Evolutionary conservation across 2,329 filamentous ascomycete genomes (phyloP), one percentile per base, ranked within the genome.

Genomic region (Penicillium sp.): DNA sequence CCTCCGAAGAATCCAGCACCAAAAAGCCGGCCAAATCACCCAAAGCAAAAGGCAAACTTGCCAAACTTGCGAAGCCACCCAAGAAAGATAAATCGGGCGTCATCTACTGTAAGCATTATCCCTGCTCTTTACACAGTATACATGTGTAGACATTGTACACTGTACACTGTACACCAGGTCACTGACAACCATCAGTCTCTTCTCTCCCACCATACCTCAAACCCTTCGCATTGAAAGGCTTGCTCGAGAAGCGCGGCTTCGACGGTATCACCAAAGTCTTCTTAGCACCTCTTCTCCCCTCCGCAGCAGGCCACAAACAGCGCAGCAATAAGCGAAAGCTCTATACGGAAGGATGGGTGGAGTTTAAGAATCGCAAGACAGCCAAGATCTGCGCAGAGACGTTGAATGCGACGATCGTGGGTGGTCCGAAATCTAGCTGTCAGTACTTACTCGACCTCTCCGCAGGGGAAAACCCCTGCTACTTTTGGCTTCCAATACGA

Each of bases 141-240:
- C 19, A 22, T 22, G 19, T 22, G 19, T 22, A 5, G 19, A 22
- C 19, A 22, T 22, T 22, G 13, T n/a, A n/a, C n/a, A n/a, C n/a
- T n/a, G n/a, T n/a, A n/a, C n/a, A n/a, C n/a, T n/a, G n/a, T n/a
- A n/a, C 7, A 5, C 13, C 33, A 18, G 9, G 7, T 18, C 11
- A 4, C 33, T 35, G 14, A 35, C 14, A n/a, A 11, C 18, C 18
- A 8, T 14, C 33, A 35, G 33, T 75, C 25, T 73, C 72, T 22
- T 74, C 73, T 2, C 58, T 76, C 2, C 74, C 74, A 3, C 74
- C 74, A 22, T 75, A 76, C 47, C 65, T 76, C n/a, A 74, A 74
- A 53, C 73, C 73, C n/a, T 72, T 65, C 39, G 71, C 72, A 0
- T 59, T 76, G n/a, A 74, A 74, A 49, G 66, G 63, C 4, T 59